These are phyloP conservation scores for Boletus edulis DNA, from an alignment of 768 basidiomycete genomes.

Conservation along the genomic window DNA sequence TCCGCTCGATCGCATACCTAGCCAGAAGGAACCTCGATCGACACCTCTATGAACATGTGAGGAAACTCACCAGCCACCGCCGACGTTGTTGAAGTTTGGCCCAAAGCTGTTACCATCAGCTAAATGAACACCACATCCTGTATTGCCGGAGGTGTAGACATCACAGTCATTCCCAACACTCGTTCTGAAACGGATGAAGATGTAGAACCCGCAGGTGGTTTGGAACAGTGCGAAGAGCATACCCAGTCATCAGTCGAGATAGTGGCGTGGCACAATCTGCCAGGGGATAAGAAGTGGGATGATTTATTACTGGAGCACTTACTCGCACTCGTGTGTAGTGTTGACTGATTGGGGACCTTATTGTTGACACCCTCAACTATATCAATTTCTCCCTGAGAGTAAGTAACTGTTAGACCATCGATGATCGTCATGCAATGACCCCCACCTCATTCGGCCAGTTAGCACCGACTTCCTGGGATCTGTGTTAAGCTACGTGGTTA, in stretches of 20 bases:
- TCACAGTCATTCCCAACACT: slow-evolving; percentile 24
- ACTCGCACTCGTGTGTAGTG: slow-evolving; percentile 29
- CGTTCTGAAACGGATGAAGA: slow-evolving; percentile 8
- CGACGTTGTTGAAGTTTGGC: slow-evolving; percentile 32
- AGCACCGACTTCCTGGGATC: slow-evolving; percentile 24
- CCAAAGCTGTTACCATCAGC: slow-evolving; percentile 33
- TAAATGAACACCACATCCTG: slow-evolving; percentile 31
- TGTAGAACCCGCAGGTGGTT: not conserved
- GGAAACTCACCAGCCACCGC: slow-evolving; percentile 33
- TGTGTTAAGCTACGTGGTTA: not conserved
- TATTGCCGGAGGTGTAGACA: slow-evolving; percentile 21
- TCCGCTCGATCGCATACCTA: slow-evolving; percentile 37
- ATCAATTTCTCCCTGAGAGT: slow-evolving; percentile 29
- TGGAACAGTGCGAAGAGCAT: not conserved
- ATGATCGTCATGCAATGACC: not conserved
- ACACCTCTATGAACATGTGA: not conserved
- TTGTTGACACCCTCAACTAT: slow-evolving; percentile 35
- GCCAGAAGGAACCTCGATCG: not conserved
- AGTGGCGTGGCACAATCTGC: slow-evolving; percentile 32
- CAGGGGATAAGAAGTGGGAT: not conserved
- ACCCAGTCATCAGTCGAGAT: slow-evolving; percentile 33
- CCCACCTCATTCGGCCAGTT: slow-evolving; percentile 26
- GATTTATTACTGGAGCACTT: not conserved
- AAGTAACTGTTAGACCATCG: not conserved
- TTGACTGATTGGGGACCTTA: slow-evolving; percentile 27